Evolutionary conservation across 495 filamentous ascomycete genomes (phyloP).

Genomic region (Podospora sp.): DNA sequence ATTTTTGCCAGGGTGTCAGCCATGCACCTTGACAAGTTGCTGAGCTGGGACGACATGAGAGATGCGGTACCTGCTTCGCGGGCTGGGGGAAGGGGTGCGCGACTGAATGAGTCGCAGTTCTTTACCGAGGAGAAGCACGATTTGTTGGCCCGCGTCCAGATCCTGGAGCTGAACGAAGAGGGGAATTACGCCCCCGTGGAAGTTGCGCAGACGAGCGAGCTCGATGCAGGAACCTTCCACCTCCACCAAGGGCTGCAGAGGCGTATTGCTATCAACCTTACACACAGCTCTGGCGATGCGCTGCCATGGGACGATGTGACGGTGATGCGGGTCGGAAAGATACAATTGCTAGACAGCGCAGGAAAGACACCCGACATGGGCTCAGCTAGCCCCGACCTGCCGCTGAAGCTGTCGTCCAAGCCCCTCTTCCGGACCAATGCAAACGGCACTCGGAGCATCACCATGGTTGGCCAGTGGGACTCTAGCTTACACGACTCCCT

Average conservation of each 20-base stretch:
- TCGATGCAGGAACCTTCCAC: conserved; percentile 87
- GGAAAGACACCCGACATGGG: conserved; percentile 82
- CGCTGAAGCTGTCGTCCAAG: conserved; percentile 72
- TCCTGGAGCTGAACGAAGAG: conserved; percentile 86
- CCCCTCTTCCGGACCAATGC: conserved; percentile 78
- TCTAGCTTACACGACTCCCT: conserved; percentile 89
- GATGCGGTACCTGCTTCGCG: conserved; percentile 60
- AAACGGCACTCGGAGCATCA: conserved; percentile 89
- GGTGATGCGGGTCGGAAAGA: conserved; percentile 72
- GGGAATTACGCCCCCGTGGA: conserved; percentile 93
- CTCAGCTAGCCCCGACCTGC: conserved; percentile 69
- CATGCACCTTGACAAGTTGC: conserved; percentile 95
- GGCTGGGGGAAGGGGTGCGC: conserved; percentile 65
- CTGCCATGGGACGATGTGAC: conserved; percentile 83
- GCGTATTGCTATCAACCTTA: conserved; percentile 80
- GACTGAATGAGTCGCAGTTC: conserved; percentile 88
- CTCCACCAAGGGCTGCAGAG: conserved; percentile 94
- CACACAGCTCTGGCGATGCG: conserved; percentile 84
- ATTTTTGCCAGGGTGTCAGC: conserved; percentile 88
- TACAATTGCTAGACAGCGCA: conserved; percentile 79
- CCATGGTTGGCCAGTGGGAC: conserved; percentile 90
- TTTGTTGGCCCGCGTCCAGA: conserved; percentile 81
- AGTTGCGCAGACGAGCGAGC: conserved; percentile 78
- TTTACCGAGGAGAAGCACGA: conserved; percentile 93
- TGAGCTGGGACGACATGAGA: conserved; percentile 99